A percentile compares a stretch with the other conserved stretches of the same genome.
phyloP scores from a whole-genome alignment of 108 stramenopile species.

The Fragilaria radians region DNA sequence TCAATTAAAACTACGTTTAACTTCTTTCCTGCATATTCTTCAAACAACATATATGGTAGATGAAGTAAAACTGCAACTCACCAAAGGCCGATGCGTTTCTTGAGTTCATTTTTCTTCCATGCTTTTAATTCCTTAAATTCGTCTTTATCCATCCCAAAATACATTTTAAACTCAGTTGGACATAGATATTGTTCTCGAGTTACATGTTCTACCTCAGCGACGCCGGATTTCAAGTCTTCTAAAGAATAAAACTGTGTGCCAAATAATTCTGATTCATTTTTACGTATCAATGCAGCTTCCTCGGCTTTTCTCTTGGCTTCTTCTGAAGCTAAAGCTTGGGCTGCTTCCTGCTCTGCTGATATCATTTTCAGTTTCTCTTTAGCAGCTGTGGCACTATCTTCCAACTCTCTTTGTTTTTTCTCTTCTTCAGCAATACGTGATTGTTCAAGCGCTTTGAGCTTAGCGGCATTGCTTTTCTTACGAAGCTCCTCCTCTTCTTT shows the following conservation, averaged over 20 bases:
- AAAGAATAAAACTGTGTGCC: slow-evolving; percentile 5
- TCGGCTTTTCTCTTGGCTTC: not conserved
- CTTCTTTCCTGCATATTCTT: no score
- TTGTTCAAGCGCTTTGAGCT: not conserved
- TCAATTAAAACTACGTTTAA: no score
- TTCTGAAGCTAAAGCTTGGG: slow-evolving; percentile 1
- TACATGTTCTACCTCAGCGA: slow-evolving; percentile 11
- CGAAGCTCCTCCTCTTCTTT: not conserved
- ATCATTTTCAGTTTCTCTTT: slow-evolving; percentile 1
- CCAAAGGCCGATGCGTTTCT: slow-evolving; percentile 6
- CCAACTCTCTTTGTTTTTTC: not conserved
- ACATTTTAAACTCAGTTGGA: slow-evolving; percentile 14
- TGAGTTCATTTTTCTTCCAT: slow-evolving; percentile 21
- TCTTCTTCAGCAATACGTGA: slow-evolving; percentile 4
- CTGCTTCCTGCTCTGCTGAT: not conserved
- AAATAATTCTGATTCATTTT: slow-evolving; percentile 5
- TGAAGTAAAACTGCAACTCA: no score
- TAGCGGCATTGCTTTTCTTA: not conserved
- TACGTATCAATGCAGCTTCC: not conserved
- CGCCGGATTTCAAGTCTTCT: slow-evolving; percentile 1
- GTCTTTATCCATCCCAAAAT: slow-evolving; percentile 23
- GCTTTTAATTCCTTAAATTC: slow-evolving; percentile 19
- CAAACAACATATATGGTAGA: no score
- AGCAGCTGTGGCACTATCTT: not conserved
- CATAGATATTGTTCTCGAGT: slow-evolving; percentile 24